Percentiles rank a stretch among this genome's conserved stretches.
These are phyloP conservation scores for Yarrowia phangngaensis DNA, from an alignment of 805 yeast species.

Conservation along the genomic window DNA sequence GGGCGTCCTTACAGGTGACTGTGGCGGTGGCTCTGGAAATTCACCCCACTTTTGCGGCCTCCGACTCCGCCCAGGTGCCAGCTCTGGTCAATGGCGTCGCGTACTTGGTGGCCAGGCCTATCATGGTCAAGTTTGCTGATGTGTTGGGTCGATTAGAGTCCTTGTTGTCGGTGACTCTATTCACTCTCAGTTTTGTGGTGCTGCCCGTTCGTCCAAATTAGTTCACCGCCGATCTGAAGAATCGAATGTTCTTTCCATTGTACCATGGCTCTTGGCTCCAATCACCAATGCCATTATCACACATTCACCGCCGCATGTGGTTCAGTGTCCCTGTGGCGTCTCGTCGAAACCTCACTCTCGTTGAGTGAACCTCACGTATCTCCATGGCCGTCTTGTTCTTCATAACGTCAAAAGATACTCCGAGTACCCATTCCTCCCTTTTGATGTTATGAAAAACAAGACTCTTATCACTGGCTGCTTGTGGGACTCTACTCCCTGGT, in stretches of 20 bases:
- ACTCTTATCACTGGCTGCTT: conserved; percentile 33
- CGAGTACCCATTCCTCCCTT: conserved; percentile 70
- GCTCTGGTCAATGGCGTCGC: conserved; percentile 43
- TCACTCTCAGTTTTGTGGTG: conserved; percentile 41
- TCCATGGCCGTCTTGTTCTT: conserved; percentile 57
- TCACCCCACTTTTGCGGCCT: conserved; percentile 42
- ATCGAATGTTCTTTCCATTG: conserved; percentile 42
- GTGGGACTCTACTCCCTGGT: conserved; percentile 37
- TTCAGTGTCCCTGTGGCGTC: conserved; percentile 44
- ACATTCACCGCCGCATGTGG: conserved; percentile 46
- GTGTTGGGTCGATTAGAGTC: conserved; percentile 43
- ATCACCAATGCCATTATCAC: conserved; percentile 36
- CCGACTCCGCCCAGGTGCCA: conserved; percentile 42
- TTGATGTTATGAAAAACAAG: conserved; percentile 56
- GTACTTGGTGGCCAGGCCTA: conserved; percentile 42
- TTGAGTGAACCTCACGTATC: conserved; percentile 63
- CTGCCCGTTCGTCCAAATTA: conserved; percentile 41
- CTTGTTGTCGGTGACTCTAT: conserved; percentile 37
- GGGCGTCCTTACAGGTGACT: too few species aligned
- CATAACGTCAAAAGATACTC: too few species aligned
- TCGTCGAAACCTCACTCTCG: conserved; percentile 54
- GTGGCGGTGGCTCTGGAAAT: conserved; percentile 15
- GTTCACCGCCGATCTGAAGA: conserved; percentile 40
- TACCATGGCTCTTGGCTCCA: conserved; percentile 43
- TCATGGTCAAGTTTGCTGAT: conserved; percentile 44